Evolutionary conservation across 345 rosid genomes (phyloP), one percentile per base, ranked within the genome.

Genomic region (Linum tenue): DNA sequence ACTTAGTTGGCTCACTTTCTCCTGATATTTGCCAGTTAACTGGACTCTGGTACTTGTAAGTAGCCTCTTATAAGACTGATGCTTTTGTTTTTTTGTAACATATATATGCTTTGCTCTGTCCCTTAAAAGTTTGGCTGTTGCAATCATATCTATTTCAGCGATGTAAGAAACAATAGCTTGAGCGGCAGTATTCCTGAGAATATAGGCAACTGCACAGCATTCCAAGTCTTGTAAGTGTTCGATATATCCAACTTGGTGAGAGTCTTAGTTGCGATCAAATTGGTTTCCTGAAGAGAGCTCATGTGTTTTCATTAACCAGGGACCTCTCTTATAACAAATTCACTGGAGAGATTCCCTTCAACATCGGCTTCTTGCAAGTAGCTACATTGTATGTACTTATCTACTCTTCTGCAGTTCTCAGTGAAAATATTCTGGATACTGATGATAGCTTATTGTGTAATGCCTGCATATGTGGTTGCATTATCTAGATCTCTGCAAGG

Each of bases 11-110:
- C 59, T 65, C 87, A 5, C 80, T 94, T 44, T 88, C 97, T 35
- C 83, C 89, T 4, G 99, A 90, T 79, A 82, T 94, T 82, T 90
- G 97, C 81, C 97, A 94, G 74, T 79, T 94, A 14, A 88, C 96
- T 1, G 96, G 97, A 44, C 70, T 94, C 65, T 94, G 99, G 99
- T 94, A 85, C 79, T 94, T 90, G 99, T 94, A 84, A 90, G 99
- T 92, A 59, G 22, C 72, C 72, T 58, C 39, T 37, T 12, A n/a
- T 51, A 16, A 5, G 16, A 57, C 16, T 10, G 22, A 39, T 55
- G 3, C 50, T 56, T 0, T 60, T 35, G 4, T 35, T 59, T 59
- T 10, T 9, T 35, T 17, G 14, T 37, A 22, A 22, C 31, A 22
- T 22, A 35, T 1, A 58, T 31, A n/a, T 59, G 9, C 36, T 22